phyloP scores from a whole-genome alignment of 2,329 filamentous ascomycete species.

The Verticillium albo-atrum region DNA sequence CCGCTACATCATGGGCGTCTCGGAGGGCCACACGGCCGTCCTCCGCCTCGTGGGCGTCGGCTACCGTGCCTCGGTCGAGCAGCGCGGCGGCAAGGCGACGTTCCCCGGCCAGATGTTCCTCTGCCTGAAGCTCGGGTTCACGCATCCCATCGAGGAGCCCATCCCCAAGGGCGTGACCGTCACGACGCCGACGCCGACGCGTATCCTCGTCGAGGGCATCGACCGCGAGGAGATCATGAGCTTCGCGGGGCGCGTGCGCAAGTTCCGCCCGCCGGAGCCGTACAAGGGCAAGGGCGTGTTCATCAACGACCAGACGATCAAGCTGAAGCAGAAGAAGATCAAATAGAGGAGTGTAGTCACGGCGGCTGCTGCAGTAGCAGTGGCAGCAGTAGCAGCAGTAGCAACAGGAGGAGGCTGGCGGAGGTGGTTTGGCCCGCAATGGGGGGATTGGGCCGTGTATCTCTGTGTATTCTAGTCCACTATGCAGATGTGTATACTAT shows the following conservation, averaged over 20 bases:
- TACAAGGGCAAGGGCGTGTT: constrained; percentile 99
- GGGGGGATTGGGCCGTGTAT: neutral
- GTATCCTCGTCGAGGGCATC: constrained; percentile 82
- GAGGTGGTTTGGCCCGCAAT: neutral
- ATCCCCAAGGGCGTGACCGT: constrained; percentile 81
- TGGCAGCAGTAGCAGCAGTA: neutral
- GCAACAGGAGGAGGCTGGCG: neutral
- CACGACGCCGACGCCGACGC: constrained; percentile 83
- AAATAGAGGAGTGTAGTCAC: constrained; percentile 53
- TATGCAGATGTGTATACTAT: constrained; percentile 8
- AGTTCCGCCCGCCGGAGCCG: constrained; percentile 88
- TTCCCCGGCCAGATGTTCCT: constrained; percentile 86
- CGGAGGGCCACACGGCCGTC: constrained; percentile 92
- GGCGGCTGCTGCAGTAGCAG: neutral
- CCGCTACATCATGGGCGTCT: constrained; percentile 89
- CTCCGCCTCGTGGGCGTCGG: constrained; percentile 91
- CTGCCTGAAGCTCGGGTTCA: constrained; percentile 91
- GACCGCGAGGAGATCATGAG: constrained; percentile 84
- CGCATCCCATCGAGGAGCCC: constrained; percentile 87
- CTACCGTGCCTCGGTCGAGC: constrained; percentile 84
- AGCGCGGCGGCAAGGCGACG: constrained; percentile 65
- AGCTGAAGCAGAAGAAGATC: constrained; percentile 96
- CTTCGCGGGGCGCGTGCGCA: constrained; percentile 83
- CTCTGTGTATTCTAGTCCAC: constrained; percentile 9
- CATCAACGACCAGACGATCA: constrained; percentile 95